Base-by-base conservation (phyloP, 2,329 filamentous ascomycete genomes). In the Drechslerella dactyloides region DNA sequence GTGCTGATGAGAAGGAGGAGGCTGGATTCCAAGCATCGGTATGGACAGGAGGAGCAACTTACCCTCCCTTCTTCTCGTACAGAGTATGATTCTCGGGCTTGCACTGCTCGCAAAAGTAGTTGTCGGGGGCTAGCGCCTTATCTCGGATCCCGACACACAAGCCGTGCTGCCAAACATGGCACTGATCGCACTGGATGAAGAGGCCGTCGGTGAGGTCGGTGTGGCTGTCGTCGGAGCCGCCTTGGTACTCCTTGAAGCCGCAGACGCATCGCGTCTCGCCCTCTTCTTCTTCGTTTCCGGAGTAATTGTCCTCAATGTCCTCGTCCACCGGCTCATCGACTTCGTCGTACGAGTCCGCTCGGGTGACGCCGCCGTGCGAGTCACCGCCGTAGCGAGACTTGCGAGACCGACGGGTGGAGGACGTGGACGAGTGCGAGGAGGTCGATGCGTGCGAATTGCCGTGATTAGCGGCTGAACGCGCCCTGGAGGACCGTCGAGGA, bases 141-240 rank as follows among this genome's bases (percentile, higher is more conserved):
- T 94, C 94, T 82, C 96, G 92, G 78, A 99, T 96, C 72, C 94
- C 93, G 69, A 99, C 93, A 78, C 94, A 99, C 72, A 93, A 93
- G 77, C 94, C 94, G 79, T 99, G 94, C 80, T 99, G 94, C 94
- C 93, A 99, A 74, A 97, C 94, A 79, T 96, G 96, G 83, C 94
- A 99, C 74, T 90, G 84, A 81, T 97, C 94, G 85, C 94, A 99
- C 82, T 97, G 93, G 75, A 99, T 93, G 81, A 97, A 99, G 81
- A 97, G 89, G 58, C 93, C 93, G 50, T 93, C 94, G 75, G 93
- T 85, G 75, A 97, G 93, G 77, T 96, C 92, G 33, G 88, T 86
- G 74, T 91, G 83, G 74, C 82, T 77, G 72, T 85, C 83, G 70
- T 82, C 87, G 82, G 81, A 87, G 81, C 79, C 84, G 60, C 94